Evolutionary conservation across 1,139 yeast genomes (phyloP).

Genomic region (Candida sojae): DNA sequence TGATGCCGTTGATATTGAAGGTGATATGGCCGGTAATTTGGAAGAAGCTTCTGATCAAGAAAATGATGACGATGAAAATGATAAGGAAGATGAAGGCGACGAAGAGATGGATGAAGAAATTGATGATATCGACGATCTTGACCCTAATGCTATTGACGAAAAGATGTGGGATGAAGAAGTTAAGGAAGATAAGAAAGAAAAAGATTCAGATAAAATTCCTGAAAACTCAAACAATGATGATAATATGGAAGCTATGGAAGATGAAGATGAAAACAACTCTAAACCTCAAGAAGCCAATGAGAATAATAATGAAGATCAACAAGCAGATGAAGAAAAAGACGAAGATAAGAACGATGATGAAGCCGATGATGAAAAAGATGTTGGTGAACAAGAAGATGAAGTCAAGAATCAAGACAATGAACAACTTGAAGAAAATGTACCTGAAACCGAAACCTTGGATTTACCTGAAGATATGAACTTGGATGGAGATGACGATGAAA

Average conservation of each 20-base stretch:
- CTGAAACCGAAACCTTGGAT: conserved; percentile 79
- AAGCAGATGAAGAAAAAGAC: conserved; percentile 30
- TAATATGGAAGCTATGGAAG: conserved; percentile 65
- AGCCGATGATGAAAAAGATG: conserved; percentile 61
- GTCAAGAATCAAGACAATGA: conserved; percentile 73
- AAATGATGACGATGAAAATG: conserved; percentile 57
- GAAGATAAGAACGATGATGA: conserved; percentile 40
- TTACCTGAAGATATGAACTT: conserved; percentile 85
- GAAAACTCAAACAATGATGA: conserved; percentile 56
- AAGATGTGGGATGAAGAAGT: conserved; percentile 99
- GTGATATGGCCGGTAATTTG: conserved; percentile 93
- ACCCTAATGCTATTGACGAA: conserved; percentile 95
- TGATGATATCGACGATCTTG: conserved; percentile 86
- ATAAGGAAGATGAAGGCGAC: conserved; percentile 48
- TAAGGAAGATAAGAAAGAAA: conserved; percentile 69
- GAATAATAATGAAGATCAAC: conserved; percentile 20
- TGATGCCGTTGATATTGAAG: conserved; percentile 91
- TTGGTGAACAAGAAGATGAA: conserved; percentile 79
- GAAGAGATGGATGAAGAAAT: conserved; percentile 84
- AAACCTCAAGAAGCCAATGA: conserved; percentile 27
- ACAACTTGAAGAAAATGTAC: conserved; percentile 69
- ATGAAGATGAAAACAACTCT: conserved; percentile 38
- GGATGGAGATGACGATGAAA: conserved; percentile 57
- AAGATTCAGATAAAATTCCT: conserved; percentile 69
- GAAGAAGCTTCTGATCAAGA: conserved; percentile 77